Percentiles rank a stretch among this genome's conserved stretches.
Evolutionary conservation across 768 basidiomycete genomes (phyloP).

Genomic region (Fibroporia radiculosa): DNA sequence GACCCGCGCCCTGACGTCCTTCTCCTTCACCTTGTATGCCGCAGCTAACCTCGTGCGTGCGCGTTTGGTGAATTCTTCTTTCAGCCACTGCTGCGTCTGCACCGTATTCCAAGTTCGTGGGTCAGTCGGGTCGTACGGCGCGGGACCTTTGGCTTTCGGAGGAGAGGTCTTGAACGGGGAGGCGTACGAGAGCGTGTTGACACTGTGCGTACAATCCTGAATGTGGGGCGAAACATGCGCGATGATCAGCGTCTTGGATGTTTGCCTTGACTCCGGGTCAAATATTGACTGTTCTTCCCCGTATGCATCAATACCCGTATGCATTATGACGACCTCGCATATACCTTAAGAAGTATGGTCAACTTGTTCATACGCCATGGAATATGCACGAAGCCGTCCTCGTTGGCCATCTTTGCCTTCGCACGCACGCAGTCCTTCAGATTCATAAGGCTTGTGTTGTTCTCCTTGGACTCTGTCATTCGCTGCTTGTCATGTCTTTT

Average conservation of each 20-base stretch:
- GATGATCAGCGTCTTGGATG: constrained; percentile 25
- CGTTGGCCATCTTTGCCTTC: constrained; percentile 27
- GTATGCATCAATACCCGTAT: background rate
- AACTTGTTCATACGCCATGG: constrained; percentile 28
- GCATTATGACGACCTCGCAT: background rate
- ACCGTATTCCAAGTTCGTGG: constrained; percentile 28
- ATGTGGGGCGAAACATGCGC: constrained; percentile 31
- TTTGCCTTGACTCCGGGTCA: constrained; percentile 26
- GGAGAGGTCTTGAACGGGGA: constrained; percentile 25
- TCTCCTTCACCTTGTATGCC: constrained; percentile 1
- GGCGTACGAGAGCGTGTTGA: constrained; percentile 27
- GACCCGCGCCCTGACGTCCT: constrained; percentile 8
- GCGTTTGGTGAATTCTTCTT: constrained; percentile 17
- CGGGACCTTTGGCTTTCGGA: constrained; percentile 23
- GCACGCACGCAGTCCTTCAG: constrained; percentile 32
- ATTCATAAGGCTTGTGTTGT: constrained; percentile 29
- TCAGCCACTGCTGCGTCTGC: constrained; percentile 24
- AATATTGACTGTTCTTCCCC: constrained; percentile 32
- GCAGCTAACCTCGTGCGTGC: background rate
- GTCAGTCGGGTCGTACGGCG: constrained; percentile 25
- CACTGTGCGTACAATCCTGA: constrained; percentile 26
- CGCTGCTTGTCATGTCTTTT: constrained; percentile 29
- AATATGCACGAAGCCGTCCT: constrained; percentile 31
- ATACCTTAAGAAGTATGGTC: constrained; percentile 28
- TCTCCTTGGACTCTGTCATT: constrained; percentile 28